Base-by-base conservation (phyloP, 805 yeast genomes). In the Scheffersomyces coipomensis region DNA sequence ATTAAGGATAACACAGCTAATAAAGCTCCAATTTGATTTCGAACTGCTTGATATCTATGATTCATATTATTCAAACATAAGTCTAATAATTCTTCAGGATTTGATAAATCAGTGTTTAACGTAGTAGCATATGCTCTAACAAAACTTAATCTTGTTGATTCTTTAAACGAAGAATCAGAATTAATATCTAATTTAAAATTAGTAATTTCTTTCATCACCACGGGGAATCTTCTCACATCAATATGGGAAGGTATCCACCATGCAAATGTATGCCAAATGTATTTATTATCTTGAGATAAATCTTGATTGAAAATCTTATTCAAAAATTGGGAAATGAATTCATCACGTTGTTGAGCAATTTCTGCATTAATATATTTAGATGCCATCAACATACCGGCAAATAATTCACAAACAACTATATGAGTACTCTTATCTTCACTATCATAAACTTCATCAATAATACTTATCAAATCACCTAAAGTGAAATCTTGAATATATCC, bases 381-480 rank as follows among this genome's bases (percentile, higher is more conserved):
- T 2, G 79, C 72, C 5, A 78, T 52, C 15, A 86, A 54, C 5
- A 88, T 48, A 2, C 90, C 95, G 13, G 81, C 73, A 21, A 82
- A 62, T 2, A 87, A 56, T 56, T 90, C 97, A 40, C 88, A 78
- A 1, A 76, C 69, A 9, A 84, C 81, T 21, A 93, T 80, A 55
- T 90, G 95, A 2, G 85, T 67, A 12, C 88, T 78, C 49, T 83
- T 85, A 42, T 88, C 96, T 41, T 79, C 82, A 21, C 73, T 68
- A 11, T 76, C 76, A 52, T 83, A 87, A 6, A 73, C 55, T 4
- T 65, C 69, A 5, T 64, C 62, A 15, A 85, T 62, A 1, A 81
- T 47, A 0, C 65, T 71, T 18, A 84, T 53, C 7, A 86, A 50
- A 5, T 86, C 87, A 1, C 64, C 66, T 38, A 79, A 69, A 0